Conservation (phyloP, 2,329 filamentous ascomycete genomes). For the Colletotrichum graminicola region DNA sequence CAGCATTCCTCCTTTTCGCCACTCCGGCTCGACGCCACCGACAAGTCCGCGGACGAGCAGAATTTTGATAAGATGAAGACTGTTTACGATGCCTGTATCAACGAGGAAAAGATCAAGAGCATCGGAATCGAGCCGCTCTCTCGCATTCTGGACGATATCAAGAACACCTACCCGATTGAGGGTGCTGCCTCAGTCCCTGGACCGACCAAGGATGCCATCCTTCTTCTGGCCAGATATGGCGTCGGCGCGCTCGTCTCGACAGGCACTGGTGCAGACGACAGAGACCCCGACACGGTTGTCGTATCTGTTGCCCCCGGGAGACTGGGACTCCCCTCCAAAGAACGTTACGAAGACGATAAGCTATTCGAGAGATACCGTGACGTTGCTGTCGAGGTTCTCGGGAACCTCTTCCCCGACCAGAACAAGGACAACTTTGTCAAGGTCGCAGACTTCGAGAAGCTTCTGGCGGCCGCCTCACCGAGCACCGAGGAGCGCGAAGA, state of each 20-base stretch:
- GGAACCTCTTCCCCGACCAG: constrained; percentile 50
- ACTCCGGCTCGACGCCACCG: constrained; percentile 49
- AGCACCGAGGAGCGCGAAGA: constrained; percentile 70
- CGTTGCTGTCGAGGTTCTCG: constrained; percentile 45
- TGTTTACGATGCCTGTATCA: constrained; percentile 75
- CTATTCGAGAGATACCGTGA: constrained; percentile 64
- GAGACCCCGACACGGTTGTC: constrained; percentile 54
- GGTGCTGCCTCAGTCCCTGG: constrained; percentile 47
- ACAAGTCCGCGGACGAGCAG: constrained; percentile 63
- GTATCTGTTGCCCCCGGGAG: constrained; percentile 56
- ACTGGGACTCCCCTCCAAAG: constrained; percentile 72
- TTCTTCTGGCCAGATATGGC: constrained; percentile 60
- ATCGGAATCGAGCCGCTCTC: constrained; percentile 68
- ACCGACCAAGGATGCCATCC: constrained; percentile 56
- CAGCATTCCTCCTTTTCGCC: constrained; percentile 65
- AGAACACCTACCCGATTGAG: constrained; percentile 23
- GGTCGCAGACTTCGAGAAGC: constrained; percentile 70
- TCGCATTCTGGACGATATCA: constrained; percentile 62
- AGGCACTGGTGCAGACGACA: constrained; percentile 57
- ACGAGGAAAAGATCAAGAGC: constrained; percentile 68
- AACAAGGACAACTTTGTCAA: constrained; percentile 55
- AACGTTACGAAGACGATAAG: constrained; percentile 69
- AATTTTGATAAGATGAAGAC: constrained; percentile 77
- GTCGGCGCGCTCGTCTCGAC: constrained; percentile 55
- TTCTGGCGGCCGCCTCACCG: constrained; percentile 70